Evolutionary conservation across 352 stramenopile genomes (phyloP).

Genomic region (Phytopythium delawarense): DNA sequence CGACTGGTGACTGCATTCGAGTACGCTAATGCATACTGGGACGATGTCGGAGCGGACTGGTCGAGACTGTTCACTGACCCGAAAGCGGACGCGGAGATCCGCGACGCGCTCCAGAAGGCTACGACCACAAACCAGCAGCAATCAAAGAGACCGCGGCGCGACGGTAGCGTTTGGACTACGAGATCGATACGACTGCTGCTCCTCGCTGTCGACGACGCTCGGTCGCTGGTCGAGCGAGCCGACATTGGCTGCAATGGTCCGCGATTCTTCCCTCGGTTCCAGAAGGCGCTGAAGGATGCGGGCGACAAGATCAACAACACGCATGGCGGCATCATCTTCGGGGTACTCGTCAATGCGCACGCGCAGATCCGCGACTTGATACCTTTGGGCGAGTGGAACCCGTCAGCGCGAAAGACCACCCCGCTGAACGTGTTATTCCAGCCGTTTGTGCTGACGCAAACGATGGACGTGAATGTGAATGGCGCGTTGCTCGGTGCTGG

Average conservation of each 20-base stretch:
- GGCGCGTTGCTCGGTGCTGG: neutral
- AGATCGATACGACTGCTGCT: neutral
- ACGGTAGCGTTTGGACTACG: neutral
- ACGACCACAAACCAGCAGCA: neutral
- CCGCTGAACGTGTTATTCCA: neutral
- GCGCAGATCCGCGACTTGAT: neutral
- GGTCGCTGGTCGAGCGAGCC: neutral
- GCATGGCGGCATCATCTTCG: neutral
- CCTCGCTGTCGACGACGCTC: neutral
- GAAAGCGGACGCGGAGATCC: neutral
- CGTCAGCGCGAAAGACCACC: neutral
- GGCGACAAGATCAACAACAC: neutral
- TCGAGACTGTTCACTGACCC: neutral
- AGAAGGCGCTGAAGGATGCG: neutral
- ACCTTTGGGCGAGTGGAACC: neutral
- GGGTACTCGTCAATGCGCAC: neutral
- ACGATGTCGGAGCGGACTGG: neutral
- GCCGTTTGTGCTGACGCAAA: slow-evolving; percentile 3
- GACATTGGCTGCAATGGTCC: neutral
- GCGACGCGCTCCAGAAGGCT: neutral
- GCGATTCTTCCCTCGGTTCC: neutral
- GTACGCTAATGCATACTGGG: neutral
- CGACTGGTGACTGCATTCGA: neutral
- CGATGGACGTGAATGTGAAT: neutral
- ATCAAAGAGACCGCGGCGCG: neutral